phyloP scores from a whole-genome alignment of 805 yeast species.

The Ogataea wickerhamii region DNA sequence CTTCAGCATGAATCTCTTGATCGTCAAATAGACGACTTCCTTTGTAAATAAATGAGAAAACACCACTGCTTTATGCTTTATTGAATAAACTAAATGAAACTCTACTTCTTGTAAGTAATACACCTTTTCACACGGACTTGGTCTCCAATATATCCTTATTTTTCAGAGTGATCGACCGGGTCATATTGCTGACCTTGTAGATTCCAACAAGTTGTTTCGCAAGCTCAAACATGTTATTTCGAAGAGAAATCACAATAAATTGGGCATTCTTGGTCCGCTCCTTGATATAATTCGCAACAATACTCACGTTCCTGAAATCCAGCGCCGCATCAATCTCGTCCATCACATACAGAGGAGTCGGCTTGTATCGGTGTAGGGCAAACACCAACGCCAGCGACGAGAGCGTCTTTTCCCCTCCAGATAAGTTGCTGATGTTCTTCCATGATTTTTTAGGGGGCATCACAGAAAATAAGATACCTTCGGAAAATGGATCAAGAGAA shows the following conservation, averaged over 20 bases:
- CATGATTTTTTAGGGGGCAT: conserved; percentile 99
- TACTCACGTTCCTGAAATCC: conserved; percentile 94
- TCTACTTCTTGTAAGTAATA: background rate
- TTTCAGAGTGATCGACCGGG: conserved; percentile 74
- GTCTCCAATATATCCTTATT: conserved; percentile 46
- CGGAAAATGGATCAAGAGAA: conserved; percentile 95
- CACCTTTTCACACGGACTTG: background rate
- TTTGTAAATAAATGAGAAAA: too few relatives aligned
- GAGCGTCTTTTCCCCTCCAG: conserved; percentile 97
- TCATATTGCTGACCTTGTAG: conserved; percentile 89
- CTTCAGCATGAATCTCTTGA: background rate
- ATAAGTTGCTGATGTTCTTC: conserved; percentile 90
- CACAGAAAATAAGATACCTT: conserved; percentile 93
- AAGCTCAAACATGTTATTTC: conserved; percentile 97
- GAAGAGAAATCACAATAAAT: conserved; percentile 87
- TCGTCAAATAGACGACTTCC: background rate
- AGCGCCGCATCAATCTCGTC: conserved; percentile 99
- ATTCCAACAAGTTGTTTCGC: conserved; percentile 94
- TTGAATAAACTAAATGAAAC: conserved; percentile 1
- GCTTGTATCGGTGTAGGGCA: conserved; percentile 93
- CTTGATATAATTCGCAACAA: conserved; percentile 95
- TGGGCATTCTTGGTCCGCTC: conserved; percentile 96
- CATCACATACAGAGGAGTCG: conserved; percentile 97
- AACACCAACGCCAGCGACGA: conserved; percentile 93
- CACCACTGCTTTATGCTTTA: too few relatives aligned